phyloP scores from a whole-genome alignment of 2,329 filamentous ascomycete genomes.

The Hymenoscyphus fructigenus region DNA sequence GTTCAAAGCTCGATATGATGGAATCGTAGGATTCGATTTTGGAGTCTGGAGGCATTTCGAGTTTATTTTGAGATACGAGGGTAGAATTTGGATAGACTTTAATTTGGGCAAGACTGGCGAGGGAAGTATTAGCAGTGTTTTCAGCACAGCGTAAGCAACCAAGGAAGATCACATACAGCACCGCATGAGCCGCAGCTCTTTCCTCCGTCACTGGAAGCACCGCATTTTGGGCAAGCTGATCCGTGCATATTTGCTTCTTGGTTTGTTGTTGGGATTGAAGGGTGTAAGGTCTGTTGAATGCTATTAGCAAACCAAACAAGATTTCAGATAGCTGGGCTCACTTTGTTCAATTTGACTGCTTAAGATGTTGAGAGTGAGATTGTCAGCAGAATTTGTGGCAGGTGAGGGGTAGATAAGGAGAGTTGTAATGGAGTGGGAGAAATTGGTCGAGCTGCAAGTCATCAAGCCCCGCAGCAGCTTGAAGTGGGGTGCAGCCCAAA shows the following conservation, averaged over 20 bases:
- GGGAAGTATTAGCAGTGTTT: neutral
- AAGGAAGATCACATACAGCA: conserved; percentile 27
- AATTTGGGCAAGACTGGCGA: conserved; percentile 6
- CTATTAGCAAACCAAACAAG: neutral
- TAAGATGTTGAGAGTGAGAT: neutral
- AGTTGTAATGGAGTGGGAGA: neutral
- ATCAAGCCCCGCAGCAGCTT: conserved; percentile 1
- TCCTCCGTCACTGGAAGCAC: conserved; percentile 25
- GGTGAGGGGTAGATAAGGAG: conserved; percentile 11
- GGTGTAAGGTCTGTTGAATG: neutral
- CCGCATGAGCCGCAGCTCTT: conserved; percentile 34
- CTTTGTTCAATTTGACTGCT: neutral
- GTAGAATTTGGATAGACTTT: neutral
- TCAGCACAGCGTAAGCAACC: neutral
- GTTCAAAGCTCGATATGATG: neutral
- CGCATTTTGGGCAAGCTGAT: conserved; percentile 32
- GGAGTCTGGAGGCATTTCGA: neutral
- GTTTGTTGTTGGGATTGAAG: conserved; percentile 10
- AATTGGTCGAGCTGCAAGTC: conserved; percentile 9
- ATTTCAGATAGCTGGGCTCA: neutral
- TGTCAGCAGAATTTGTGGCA: neutral
- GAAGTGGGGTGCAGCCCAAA: neutral
- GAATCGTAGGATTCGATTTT: neutral
- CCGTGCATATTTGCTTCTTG: conserved; percentile 32
- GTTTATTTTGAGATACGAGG: neutral